Percentiles rank a stretch among this genome's conserved stretches.
Conservation (phyloP, 2,329 filamentous ascomycete species). For the Penicillium palitans region DNA sequence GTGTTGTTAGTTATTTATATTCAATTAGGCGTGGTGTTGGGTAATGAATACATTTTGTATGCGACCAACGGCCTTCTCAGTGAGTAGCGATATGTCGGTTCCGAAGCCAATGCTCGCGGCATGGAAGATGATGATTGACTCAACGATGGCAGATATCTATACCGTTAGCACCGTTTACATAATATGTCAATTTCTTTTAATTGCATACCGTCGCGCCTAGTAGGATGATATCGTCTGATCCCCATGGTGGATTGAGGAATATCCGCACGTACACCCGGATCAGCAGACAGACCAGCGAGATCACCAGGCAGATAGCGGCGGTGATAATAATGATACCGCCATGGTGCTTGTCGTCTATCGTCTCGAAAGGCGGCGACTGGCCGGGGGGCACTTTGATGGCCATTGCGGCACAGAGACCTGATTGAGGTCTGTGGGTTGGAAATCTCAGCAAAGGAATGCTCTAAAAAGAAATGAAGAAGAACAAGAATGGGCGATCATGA, state of each 20-base stretch:
- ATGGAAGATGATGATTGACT: constrained; percentile 1
- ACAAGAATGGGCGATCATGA: neutral
- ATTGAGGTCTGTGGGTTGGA: neutral
- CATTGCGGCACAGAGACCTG: neutral
- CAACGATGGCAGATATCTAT: neutral
- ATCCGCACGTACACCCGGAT: neutral
- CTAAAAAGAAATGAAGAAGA: neutral
- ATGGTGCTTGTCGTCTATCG: constrained; percentile 32
- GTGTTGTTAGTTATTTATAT: neutral
- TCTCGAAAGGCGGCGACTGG: constrained; percentile 25
- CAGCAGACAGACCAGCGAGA: neutral
- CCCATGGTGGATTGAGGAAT: constrained; percentile 3
- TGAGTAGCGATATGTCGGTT: constrained; percentile 1
- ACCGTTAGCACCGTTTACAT: neutral
- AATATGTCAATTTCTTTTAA: neutral
- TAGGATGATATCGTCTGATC: neutral
- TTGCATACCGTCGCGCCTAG: constrained; percentile 3
- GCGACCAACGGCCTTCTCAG: neutral
- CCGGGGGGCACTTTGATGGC: constrained; percentile 16
- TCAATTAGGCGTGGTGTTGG: neutral
- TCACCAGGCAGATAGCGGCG: neutral
- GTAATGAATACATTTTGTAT: constrained; percentile 1
- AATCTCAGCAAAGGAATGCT: neutral
- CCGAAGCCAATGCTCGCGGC: constrained; percentile 1
- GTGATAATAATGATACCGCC: constrained; percentile 32